A percentile compares a stretch with the other conserved stretches of the same genome.
Conservation (phyloP, 495 filamentous ascomycete species). For the Penicillium coprophilum region DNA sequence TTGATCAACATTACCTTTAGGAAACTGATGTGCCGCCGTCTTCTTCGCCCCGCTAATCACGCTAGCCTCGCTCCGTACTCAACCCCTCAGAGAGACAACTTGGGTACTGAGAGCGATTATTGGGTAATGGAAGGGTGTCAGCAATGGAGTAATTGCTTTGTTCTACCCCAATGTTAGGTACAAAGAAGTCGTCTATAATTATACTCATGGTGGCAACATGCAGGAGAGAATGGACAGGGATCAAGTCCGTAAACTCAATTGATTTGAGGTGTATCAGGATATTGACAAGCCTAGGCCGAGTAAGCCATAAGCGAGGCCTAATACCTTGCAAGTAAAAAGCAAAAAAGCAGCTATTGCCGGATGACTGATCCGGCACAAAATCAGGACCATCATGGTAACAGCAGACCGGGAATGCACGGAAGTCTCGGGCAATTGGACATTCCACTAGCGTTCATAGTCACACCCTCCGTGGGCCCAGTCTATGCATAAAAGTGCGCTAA, state of each 20-base stretch:
- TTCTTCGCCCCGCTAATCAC: background rate
- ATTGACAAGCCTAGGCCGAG: background rate
- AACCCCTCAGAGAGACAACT: background rate
- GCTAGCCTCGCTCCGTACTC: background rate
- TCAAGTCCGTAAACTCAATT: background rate
- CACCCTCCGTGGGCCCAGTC: background rate
- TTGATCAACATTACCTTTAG: background rate
- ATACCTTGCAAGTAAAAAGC: background rate
- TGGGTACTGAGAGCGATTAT: background rate
- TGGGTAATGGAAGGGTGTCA: background rate
- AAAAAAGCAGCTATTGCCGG: conserved; percentile 1
- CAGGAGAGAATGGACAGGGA: background rate
- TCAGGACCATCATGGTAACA: background rate
- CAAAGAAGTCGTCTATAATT: background rate
- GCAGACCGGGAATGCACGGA: background rate
- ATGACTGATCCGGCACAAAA: background rate
- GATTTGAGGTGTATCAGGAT: background rate
- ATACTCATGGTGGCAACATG: background rate
- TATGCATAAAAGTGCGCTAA: background rate
- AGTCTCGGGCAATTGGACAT: background rate
- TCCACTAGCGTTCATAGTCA: background rate
- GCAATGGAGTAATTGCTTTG: background rate
- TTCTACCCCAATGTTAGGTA: background rate
- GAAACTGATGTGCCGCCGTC: background rate
- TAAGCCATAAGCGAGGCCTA: background rate